Evolutionary conservation across 1,284 basidiomycete species (phyloP).

Genomic region (Malassezia vespertilionis): DNA sequence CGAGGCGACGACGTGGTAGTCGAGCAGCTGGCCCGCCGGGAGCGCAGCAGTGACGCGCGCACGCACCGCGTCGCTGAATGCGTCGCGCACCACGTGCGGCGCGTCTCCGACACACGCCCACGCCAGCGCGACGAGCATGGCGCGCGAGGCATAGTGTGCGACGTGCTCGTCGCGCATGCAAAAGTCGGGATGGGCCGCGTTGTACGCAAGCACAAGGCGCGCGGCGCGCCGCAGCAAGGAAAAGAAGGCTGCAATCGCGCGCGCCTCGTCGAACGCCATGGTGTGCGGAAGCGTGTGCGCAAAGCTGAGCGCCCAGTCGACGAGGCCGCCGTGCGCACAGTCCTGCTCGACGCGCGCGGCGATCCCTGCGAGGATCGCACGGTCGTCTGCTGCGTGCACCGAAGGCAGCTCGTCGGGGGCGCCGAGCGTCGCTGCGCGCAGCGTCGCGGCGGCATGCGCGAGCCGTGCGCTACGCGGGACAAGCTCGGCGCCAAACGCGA

Average conservation of each 20-base stretch:
- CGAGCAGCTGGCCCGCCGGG: constrained; percentile 76
- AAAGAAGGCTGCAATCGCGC: constrained; percentile 88
- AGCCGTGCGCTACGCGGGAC: constrained; percentile 85
- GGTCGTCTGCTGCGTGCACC: constrained; percentile 52
- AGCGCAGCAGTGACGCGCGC: constrained; percentile 58
- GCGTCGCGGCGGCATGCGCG: constrained; percentile 69
- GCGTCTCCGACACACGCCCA: constrained; percentile 98
- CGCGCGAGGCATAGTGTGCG: constrained; percentile 79
- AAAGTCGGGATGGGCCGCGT: constrained; percentile 87
- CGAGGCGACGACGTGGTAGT: constrained; percentile 64
- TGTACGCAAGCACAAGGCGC: constrained; percentile 88
- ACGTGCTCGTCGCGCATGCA: constrained; percentile 71
- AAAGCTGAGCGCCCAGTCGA: constrained; percentile 65
- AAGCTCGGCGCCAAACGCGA: constrained; percentile 98
- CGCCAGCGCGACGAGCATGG: constrained; percentile 80
- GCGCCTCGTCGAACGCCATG: constrained; percentile 91
- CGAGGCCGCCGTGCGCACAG: constrained; percentile 65
- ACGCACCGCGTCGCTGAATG: constrained; percentile 78
- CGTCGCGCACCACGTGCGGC: constrained; percentile 73
- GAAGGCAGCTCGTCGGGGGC: constrained; percentile 69
- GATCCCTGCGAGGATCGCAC: constrained; percentile 57
- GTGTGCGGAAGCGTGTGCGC: constrained; percentile 82
- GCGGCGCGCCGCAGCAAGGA: constrained; percentile 92
- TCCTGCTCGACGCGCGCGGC: constrained; percentile 54
- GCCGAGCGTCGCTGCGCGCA: constrained; percentile 69